These are phyloP conservation scores for Xylaria sp. DNA, from an alignment of 2,329 filamentous ascomycete species.

Conservation along the genomic window DNA sequence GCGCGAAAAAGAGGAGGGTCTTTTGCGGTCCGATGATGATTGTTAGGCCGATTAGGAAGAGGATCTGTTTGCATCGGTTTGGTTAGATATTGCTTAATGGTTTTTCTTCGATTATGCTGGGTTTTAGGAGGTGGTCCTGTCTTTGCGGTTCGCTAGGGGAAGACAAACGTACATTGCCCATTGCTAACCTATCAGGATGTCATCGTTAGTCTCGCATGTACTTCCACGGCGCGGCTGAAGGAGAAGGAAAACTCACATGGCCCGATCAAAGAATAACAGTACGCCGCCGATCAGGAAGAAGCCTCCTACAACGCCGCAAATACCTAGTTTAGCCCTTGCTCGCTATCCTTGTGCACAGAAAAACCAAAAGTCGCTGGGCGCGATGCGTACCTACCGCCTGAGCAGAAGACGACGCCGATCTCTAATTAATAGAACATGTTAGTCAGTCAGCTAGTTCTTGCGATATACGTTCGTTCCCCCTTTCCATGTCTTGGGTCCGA, in stretches of 20 bases:
- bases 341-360: constrained; percentile 30
- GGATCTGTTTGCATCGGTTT: constrained; percentile 72
- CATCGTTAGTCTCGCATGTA: constrained; percentile 35
- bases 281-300: constrained; percentile 96
- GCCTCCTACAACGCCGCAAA: constrained; percentile 68
- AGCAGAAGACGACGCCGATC: constrained; percentile 97
- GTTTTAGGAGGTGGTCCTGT: neutral
- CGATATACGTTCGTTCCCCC: neutral
- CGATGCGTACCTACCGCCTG: constrained; percentile 78
- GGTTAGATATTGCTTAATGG: neutral
- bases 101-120: constrained; percentile 8
- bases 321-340: constrained; percentile 27
- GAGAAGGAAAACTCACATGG: constrained; percentile 72
- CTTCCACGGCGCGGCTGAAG: neutral
- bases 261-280: constrained; percentile 96
- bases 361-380: constrained; percentile 28
- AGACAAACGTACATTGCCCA: constrained; percentile 91
- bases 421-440: constrained; percentile 63
- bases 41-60: constrained; percentile 96
- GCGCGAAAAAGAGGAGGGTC: constrained; percentile 92
- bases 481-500: neutral
- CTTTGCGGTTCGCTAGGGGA: no score
- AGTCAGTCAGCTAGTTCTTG: constrained; percentile 24
- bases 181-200: constrained; percentile 77
- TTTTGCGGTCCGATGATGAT: constrained; percentile 95